Base-by-base conservation (phyloP, 306 rosid genomes). In the Quercus gilva region DNA sequence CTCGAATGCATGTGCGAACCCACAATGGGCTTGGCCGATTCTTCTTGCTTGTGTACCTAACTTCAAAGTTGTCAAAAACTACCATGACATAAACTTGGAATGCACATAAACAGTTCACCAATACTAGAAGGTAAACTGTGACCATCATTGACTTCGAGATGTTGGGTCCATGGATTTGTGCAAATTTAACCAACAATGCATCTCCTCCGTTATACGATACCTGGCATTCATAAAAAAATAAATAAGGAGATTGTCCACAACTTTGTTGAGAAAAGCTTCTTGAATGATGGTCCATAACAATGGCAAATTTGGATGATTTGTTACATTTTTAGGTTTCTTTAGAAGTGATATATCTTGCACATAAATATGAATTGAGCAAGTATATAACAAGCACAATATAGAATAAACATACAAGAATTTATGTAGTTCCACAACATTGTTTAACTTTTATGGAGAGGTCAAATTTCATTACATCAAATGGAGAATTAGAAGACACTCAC, bases 1-100 rank as follows among this genome's bases (percentile, higher is more conserved):
- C 1, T 0, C 93, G 86, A 0, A 89, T 0, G 35, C 76, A 51
- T 9, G 74, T 74, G 3, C 90, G 78, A 25, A 80, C 35, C 85
- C 43, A 72, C 64, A 78, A 4, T 0, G 92, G 49, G 63, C 94
- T 91, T 20, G 3, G 74, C 28, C 28, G 28, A 26, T 26, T 26
- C 28, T 26, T 26, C 28, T 26, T 26, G 28, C 28, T 1, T 26
- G 28, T 83, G 90, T 88, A 88, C 51, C 51, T 65, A 2, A 74
- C 0, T 78, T 91, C 94, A 31, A 89, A 26, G 79, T 89, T 93
- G 85, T 91, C 98, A 4, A 89, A 91, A 45, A 83, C 88, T 0
- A 82, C 80, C 92, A 91, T 87, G 29, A 87, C 86, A 15, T 91
- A 93, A 28, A 91, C 18, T 88, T 85, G 97, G 89, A 71, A 93